Percentiles rank a stretch among this genome's conserved stretches.
Conservation (phyloP, 306 rosid species). For the Sophora flavescens region DNA sequence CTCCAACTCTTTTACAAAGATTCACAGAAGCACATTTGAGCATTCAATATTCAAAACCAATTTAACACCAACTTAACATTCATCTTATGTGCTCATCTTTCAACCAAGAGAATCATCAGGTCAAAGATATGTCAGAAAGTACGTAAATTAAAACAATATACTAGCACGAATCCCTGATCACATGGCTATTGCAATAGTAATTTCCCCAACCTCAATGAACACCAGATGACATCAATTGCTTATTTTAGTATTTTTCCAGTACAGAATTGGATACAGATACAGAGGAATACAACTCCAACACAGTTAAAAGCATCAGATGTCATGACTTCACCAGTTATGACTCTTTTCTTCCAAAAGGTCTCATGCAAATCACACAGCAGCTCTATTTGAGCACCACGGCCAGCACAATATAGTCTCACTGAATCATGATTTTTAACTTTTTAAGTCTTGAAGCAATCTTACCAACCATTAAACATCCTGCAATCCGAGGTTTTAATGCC, state of each 20-base stretch:
- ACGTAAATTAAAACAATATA: slow-evolving; percentile 28
- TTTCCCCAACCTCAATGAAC: slow-evolving; percentile 36
- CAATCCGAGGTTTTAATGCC: slow-evolving; percentile 78
- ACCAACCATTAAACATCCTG: slow-evolving; percentile 99
- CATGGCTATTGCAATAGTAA: slow-evolving; percentile 41
- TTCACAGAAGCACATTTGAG: slow-evolving; percentile 21
- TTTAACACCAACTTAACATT: slow-evolving; percentile 33
- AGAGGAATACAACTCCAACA: slow-evolving; percentile 52
- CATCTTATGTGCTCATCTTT: slow-evolving; percentile 38
- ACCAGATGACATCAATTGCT: slow-evolving; percentile 48
- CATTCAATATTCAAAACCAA: slow-evolving; percentile 34
- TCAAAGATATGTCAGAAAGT: slow-evolving; percentile 30
- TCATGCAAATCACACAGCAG: slow-evolving; percentile 68
- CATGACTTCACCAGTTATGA: slow-evolving; percentile 59
- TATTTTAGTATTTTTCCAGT: slow-evolving; percentile 44
- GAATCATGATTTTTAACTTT: slow-evolving; percentile 69
- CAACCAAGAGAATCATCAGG: slow-evolving; percentile 41
- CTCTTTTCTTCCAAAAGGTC: slow-evolving; percentile 61
- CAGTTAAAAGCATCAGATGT: slow-evolving; percentile 44
- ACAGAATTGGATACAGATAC: slow-evolving; percentile 46
- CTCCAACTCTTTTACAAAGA: slow-evolving; percentile 8
- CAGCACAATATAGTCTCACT: slow-evolving; percentile 72
- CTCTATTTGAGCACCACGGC: slow-evolving; percentile 78
- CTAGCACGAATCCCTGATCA: slow-evolving; percentile 38
- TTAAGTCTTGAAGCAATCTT: slow-evolving; percentile 97